Base-by-base conservation (phyloP, 2,329 filamentous ascomycete genomes). In the Penicillium italicum region DNA sequence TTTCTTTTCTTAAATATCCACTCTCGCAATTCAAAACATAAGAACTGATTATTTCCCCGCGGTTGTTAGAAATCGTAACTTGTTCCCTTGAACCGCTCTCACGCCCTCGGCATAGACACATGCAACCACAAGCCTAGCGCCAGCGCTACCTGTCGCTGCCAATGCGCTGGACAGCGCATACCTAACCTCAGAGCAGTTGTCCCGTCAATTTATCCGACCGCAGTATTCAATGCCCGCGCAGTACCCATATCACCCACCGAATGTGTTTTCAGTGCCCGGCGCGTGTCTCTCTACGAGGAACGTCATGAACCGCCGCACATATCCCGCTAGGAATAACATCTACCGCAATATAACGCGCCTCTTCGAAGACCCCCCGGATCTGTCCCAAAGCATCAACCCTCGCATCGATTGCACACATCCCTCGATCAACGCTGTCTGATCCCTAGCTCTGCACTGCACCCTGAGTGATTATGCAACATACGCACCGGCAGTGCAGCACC, bases 81-180 rank as follows among this genome's bases (percentile, higher is more conserved):
- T 16, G n/a, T 26, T 45, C 14, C 43, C 9, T 50, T 18, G 28
- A 33, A 42, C 26, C 26, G 24, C 30, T 7, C 42, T 36, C 12
- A 26, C 26, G 9, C 36, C 37, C 51, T 53, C 51, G 51, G 44
- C 51, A 53, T 2, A n/a, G n/a, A 50, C 44, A 42, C 44, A 31
- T 49, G 51, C 36, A 53, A 42, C 24, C 28, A 53, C 50, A 9
- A 42, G 44, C 20, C 22, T 33, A 20, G 14, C 28, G 11, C 7
- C 6, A 24, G 33, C 14, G 20, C 43, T 12, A 8, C 4, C 12
- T 11, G 11, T 45, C 14, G 4, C 30, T 33, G 30, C 28, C 33
- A 3, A 34, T 45, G 43, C 30, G 30, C 14, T 34, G 30, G 14
- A 24, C 43, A 34, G 20, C 43, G 9, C 30, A 34, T 20, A 11